Percentiles rank a stretch among this genome's conserved stretches.
Evolutionary conservation across 768 basidiomycete genomes (phyloP).

Genomic region (Hemileccinum rubropunctum): DNA sequence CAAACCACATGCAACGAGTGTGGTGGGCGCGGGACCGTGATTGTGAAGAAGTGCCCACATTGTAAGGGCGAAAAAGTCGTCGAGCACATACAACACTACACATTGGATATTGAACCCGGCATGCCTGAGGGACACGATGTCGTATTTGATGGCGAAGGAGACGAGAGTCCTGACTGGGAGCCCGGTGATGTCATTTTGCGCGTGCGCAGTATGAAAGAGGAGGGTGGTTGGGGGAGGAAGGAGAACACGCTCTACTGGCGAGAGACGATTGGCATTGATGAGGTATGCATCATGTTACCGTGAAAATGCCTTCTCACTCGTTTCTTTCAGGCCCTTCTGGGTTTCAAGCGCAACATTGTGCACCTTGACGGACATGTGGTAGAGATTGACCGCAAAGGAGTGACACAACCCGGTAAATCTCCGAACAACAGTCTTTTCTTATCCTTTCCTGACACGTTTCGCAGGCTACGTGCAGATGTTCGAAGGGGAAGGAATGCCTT

Average conservation of each 20-base stretch:
- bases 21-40: constrained; percentile 76
- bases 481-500: constrained; percentile 87
- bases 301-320: not conserved
- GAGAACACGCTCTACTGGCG: constrained; percentile 90
- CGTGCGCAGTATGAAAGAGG: constrained; percentile 72
- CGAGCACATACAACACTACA: constrained; percentile 77
- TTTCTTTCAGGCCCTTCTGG: constrained; percentile 78
- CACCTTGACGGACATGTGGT: constrained; percentile 89
- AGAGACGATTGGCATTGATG: constrained; percentile 87
- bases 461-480: constrained; percentile 85
- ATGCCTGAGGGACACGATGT: constrained; percentile 93
- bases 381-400: constrained; percentile 63
- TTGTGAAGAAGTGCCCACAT: constrained; percentile 76
- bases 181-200: constrained; percentile 90
- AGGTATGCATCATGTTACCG: constrained; percentile 43
- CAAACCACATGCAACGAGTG: constrained; percentile 85
- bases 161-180: constrained; percentile 95
- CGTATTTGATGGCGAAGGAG: constrained; percentile 93
- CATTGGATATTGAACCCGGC: constrained; percentile 81
- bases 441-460: not conserved
- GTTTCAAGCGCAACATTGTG: constrained; percentile 89
- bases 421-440: not conserved
- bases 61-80: constrained; percentile 82
- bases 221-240: constrained; percentile 85
- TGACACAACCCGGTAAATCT: constrained; percentile 84